Evolutionary conservation across 2,329 filamentous ascomycete species (phyloP).

Genomic region (Colletotrichum sp.): DNA sequence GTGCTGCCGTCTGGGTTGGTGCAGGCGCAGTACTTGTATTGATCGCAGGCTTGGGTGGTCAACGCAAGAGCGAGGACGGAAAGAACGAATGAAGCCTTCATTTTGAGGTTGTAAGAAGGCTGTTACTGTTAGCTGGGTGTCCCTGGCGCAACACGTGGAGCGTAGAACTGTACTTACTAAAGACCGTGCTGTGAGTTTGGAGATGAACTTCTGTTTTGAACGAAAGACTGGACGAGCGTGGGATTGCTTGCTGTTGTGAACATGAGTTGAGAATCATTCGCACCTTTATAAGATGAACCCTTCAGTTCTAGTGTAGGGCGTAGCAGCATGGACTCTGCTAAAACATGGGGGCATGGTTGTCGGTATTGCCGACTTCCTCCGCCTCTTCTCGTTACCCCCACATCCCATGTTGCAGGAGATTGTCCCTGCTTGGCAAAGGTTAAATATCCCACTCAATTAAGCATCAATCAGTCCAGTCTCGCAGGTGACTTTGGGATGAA

Average conservation of each 20-base stretch:
- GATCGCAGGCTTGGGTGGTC: background rate
- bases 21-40: background rate
- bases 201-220: background rate
- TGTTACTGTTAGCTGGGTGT: background rate
- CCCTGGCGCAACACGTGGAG: background rate
- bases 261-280: background rate
- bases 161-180: background rate
- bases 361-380: background rate
- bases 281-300: background rate
- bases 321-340: background rate
- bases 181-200: background rate
- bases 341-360: background rate
- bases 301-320: background rate
- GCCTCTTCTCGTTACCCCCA: background rate
- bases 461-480: background rate
- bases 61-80: background rate
- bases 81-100: background rate
- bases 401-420: background rate
- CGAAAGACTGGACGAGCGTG: background rate
- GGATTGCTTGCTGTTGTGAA: background rate
- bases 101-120: background rate
- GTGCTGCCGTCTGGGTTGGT: rapidly evolving
- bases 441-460: background rate
- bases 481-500: background rate
- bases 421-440: background rate